Percentiles rank a stretch among this genome's conserved stretches.
Conservation (phyloP, 495 filamentous ascomycete genomes). For the Bacidia rubella region DNA sequence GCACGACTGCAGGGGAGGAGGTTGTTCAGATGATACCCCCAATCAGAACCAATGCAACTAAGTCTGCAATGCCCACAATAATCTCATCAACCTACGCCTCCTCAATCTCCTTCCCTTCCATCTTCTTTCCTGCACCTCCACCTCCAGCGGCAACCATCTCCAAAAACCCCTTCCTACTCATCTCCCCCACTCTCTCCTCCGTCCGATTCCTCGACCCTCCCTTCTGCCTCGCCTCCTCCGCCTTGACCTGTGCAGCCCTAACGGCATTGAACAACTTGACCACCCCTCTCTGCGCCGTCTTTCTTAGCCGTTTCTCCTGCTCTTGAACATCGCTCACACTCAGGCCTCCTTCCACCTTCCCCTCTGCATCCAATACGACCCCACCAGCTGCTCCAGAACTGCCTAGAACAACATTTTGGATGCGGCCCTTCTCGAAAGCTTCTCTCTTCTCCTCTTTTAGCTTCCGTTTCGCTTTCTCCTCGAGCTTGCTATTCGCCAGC, state of each 20-base stretch:
- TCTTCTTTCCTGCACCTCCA: slow-evolving; percentile 28
- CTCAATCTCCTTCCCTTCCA: slow-evolving; percentile 17
- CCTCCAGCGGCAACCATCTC: slow-evolving; percentile 66
- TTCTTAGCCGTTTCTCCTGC: slow-evolving; percentile 60
- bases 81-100: slow-evolving; percentile 1
- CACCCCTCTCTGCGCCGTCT: slow-evolving; percentile 82
- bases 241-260: slow-evolving; percentile 76
- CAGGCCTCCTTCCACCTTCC: neutral
- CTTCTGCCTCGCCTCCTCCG: slow-evolving; percentile 62
- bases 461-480: slow-evolving; percentile 62
- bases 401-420: slow-evolving; percentile 59
- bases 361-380: neutral
- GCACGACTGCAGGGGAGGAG: slow-evolving; percentile 48
- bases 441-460: slow-evolving; percentile 68
- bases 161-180: slow-evolving; percentile 84
- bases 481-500: slow-evolving; percentile 59
- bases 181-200: slow-evolving; percentile 78
- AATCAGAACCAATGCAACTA: neutral
- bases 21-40: slow-evolving; percentile 43
- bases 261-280: slow-evolving; percentile 95
- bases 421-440: slow-evolving; percentile 72
- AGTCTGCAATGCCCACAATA: neutral
- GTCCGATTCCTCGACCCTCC: slow-evolving; percentile 57
- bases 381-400: slow-evolving; percentile 18
- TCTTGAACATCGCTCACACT: slow-evolving; percentile 18